Evolutionary conservation across 2,329 filamentous ascomycete species (phyloP).

Genomic region (Arthrocladium fulminans): DNA sequence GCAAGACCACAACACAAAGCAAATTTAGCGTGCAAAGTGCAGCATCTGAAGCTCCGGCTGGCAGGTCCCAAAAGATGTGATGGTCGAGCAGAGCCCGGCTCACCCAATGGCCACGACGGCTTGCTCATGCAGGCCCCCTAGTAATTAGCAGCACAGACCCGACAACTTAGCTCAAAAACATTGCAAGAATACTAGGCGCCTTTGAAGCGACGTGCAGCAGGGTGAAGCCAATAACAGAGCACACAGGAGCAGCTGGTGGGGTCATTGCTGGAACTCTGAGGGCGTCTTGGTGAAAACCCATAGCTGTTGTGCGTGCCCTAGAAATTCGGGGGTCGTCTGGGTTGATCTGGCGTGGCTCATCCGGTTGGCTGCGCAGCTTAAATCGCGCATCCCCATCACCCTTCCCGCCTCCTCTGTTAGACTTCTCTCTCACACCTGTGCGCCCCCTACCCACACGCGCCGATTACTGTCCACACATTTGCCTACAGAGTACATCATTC

Average conservation of each 20-base stretch:
- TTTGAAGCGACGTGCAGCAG: slow-evolving; percentile 6
- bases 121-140: slow-evolving; percentile 3
- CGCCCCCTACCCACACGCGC: neutral
- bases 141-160: slow-evolving; percentile 1
- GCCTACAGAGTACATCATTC: neutral
- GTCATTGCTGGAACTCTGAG: neutral
- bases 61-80: too few relatives aligned
- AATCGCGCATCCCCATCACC: slow-evolving; percentile 6
- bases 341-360: slow-evolving; percentile 4
- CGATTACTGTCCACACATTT: neutral
- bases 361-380: slow-evolving; percentile 1
- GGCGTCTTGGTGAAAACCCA: neutral
- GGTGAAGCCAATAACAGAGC: slow-evolving; percentile 4
- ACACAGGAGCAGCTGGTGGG: neutral
- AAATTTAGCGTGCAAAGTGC: too few relatives aligned
- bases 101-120: neutral
- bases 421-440: slow-evolving; percentile 3
- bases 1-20: too few relatives aligned
- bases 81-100: too few relatives aligned
- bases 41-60: too few relatives aligned
- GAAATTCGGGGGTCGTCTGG: neutral
- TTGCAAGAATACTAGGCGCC: slow-evolving; percentile 2
- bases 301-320: slow-evolving; percentile 1
- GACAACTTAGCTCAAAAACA: slow-evolving; percentile 5
- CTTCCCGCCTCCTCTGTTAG: neutral